Base-by-base conservation (phyloP, 2,329 filamentous ascomycete species). In the Zelopaecilomyces penicillatus region DNA sequence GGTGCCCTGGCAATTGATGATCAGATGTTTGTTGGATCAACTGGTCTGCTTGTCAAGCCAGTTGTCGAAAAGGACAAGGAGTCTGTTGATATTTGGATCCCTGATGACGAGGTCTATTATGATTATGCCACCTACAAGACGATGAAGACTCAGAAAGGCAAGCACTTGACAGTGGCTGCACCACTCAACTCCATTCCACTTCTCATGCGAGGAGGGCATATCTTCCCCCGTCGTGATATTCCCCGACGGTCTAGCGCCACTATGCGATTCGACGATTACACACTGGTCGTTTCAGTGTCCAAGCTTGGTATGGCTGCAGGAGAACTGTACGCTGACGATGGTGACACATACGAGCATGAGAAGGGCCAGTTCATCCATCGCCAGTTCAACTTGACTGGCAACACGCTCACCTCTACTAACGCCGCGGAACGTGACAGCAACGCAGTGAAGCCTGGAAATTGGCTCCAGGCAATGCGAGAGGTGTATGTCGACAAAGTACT, bases 251-350 rank as follows among this genome's bases (percentile, higher is more conserved):
- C 88, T 46, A 86, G 81, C 46, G 82, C 85, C 19, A 73, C 96
- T 38, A 97, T 97, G 93, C 85, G 80, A 57, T 95, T 82, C 65
- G 93, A 98, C 62, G 90, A 94, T 35, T 95, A 95, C 69, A 98
- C 93, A 0, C 78, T 98, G 2, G 82, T 98, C 2, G 73, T 97
- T 3, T 52, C 62, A 1, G 71, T 94, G 30, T 82, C 84, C 43
- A 78, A 82, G 55, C 49, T 53, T 40, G 72, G 67, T 19, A 45
- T 58, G 5, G 88, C 91, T 0, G 77, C 83, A 39, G 93, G 93
- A 29, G 83, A 85, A 40, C 70, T 98, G 6, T 98, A 98, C 59
- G 73, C 88, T 30, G 93, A 98, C 59, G 93, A 98, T 53, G 93
- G 93, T 39, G 90, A 97, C 65, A 86, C 85, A 1, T 98, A 90